Base-by-base conservation (phyloP, 306 rosid species). In the Vachellia pachyceras region DNA sequence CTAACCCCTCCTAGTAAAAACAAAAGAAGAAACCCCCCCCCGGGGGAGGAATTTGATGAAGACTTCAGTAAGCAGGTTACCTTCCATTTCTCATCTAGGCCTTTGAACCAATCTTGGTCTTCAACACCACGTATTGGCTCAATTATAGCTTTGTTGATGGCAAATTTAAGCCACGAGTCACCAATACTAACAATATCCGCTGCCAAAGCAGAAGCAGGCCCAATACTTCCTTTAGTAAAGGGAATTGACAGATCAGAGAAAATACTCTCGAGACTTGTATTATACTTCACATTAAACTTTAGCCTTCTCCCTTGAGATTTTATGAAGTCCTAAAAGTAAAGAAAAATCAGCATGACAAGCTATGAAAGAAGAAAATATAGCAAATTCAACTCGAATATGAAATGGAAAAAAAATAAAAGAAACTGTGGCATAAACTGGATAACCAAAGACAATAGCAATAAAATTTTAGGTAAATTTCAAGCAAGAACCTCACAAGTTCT, bases 81-180 rank as follows among this genome's bases (percentile, higher is more conserved):
- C 94, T 95, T 95, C 99, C 99, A 95, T 88, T 76, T 89, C 66
- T 86, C 85, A 85, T 87, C 87, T 82, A 95, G 85, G 74, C 79
- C 82, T 85, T 87, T 90, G 86, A 86, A 93, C 99, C 99, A 95
- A 71, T 95, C 97, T 84, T 91, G 95, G 77, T 90, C 90, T 80
- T 93, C 97, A 45, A 86, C 92, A 66, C 86, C 94, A 35, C 84
- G 83, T 36, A 92, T 84, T 77, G 97, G 94, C 85, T 95, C 90
- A 84, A 95, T 87, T 80, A 91, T 49, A 75, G 88, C 91, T 80
- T 90, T 89, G 33, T 77, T 82, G 45, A 94, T 88, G 76, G 97
- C 91, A 84, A 73, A 75, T 80, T 86, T 84, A 77, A 94, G 95
- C 98, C 98, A 94, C 39, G 98, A 92, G 84, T 94, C 98, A 17